These are phyloP conservation scores for Danielozyma ontarioensis DNA, from an alignment of 805 yeast genomes.

Conservation along the genomic window DNA sequence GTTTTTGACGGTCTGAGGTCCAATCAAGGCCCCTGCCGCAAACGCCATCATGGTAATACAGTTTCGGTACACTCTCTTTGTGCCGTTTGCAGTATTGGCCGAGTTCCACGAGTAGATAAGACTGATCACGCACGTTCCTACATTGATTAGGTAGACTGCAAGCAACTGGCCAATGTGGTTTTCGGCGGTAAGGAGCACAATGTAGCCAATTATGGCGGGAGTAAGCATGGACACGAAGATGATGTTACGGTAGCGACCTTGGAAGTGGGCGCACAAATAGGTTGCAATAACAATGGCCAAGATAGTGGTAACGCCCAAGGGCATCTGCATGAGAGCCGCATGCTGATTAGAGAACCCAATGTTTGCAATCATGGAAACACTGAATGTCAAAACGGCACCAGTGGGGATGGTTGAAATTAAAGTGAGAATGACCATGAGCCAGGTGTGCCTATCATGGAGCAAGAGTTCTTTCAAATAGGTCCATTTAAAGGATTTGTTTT, in stretches of 20 bases:
- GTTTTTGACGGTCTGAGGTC: slow-evolving; percentile 8
- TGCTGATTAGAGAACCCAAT: slow-evolving; percentile 44
- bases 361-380: slow-evolving; percentile 46
- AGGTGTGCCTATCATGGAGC: slow-evolving; percentile 43
- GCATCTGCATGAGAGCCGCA: slow-evolving; percentile 50
- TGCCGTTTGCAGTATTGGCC: slow-evolving; percentile 21
- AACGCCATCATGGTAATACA: slow-evolving; percentile 6
- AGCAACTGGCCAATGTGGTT: slow-evolving; percentile 42
- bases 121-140: slow-evolving; percentile 55
- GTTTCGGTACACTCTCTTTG: slow-evolving; percentile 5
- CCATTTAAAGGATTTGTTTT: slow-evolving; percentile 40
- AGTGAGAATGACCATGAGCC: slow-evolving; percentile 44
- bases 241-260: slow-evolving; percentile 17
- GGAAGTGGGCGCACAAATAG: slow-evolving; percentile 20
- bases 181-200: slow-evolving; percentile 34
- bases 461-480: slow-evolving; percentile 44
- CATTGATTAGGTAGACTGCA: slow-evolving; percentile 46
- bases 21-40: slow-evolving; percentile 7
- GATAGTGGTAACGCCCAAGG: slow-evolving; percentile 48
- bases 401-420: slow-evolving; percentile 44
- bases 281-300: slow-evolving; percentile 27
- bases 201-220: slow-evolving; percentile 31
- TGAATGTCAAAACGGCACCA: slow-evolving; percentile 49
- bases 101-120: slow-evolving; percentile 57
- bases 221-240: slow-evolving; percentile 27